A percentile compares a stretch with the other conserved stretches of the same genome.
phyloP scores from a whole-genome alignment of 106 monocot genomes.

The Dendrobium catenatum region DNA sequence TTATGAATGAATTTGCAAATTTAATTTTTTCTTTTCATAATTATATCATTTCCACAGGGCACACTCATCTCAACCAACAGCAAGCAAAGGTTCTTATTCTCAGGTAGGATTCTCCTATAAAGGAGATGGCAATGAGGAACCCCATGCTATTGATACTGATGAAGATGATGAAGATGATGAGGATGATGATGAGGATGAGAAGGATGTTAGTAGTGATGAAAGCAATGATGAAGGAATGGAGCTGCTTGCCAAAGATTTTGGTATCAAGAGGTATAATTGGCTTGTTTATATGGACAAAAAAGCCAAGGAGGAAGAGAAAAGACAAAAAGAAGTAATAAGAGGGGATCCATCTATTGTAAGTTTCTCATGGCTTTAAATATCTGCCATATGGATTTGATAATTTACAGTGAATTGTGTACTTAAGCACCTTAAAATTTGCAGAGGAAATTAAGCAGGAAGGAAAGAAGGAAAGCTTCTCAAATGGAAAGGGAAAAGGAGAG shows the following conservation, averaged over 20 bases:
- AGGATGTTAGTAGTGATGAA: constrained; percentile 95
- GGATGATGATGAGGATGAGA: constrained; percentile 74
- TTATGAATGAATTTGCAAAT: background rate
- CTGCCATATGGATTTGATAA: background rate
- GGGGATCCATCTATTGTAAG: constrained; percentile 94
- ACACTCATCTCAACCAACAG: constrained; percentile 42
- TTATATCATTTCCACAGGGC: constrained; percentile 24
- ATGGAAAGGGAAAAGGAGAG: constrained; percentile 90
- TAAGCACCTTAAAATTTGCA: constrained; percentile 17
- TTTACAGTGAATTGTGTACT: constrained; percentile 1
- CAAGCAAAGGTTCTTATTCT: constrained; percentile 81
- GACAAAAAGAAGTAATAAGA: constrained; percentile 90
- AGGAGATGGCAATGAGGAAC: constrained; percentile 56
- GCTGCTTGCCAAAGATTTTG: constrained; percentile 91
- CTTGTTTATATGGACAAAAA: constrained; percentile 98
- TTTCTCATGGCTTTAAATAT: constrained; percentile 4
- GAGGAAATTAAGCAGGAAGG: constrained; percentile 95
- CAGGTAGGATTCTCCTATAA: constrained; percentile 97
- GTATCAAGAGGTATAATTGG: constrained; percentile 95
- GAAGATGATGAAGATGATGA: constrained; percentile 80
- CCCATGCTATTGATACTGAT: constrained; percentile 47
- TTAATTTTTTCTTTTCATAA: background rate
- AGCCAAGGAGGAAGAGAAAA: constrained; percentile 93
- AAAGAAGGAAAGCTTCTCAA: constrained; percentile 96
- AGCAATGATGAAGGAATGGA: constrained; percentile 91